phyloP scores from a whole-genome alignment of 2,329 filamentous ascomycete species.

The Ceratocystis variospora region DNA sequence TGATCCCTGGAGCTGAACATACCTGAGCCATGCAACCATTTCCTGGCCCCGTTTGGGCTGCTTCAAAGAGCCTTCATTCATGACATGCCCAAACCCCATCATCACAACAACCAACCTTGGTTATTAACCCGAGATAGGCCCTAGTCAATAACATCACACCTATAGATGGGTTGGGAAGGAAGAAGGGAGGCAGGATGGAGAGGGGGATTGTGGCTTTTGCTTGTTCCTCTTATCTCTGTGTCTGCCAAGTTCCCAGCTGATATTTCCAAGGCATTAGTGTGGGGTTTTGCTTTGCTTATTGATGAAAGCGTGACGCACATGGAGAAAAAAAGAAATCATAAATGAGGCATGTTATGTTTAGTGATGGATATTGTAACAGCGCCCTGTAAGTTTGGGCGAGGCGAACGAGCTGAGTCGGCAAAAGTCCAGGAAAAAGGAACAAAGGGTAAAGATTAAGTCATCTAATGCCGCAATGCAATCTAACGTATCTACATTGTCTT shows the following conservation, averaged over 20 bases:
- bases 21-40: not conserved
- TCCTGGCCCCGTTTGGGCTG: not conserved
- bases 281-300: not conserved
- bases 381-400: not conserved
- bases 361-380: not conserved
- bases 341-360: not conserved
- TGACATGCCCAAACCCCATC: not conserved
- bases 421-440: not conserved
- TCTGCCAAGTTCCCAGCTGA: not conserved
- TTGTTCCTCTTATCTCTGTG: not conserved
- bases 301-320: not conserved
- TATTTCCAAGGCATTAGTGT: not conserved
- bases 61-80: not conserved
- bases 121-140: conserved; percentile 1
- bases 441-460: not conserved
- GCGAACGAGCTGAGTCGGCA: not conserved
- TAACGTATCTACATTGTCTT: not conserved
- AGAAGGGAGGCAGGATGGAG: not conserved
- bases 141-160: not conserved
- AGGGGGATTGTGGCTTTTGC: not conserved
- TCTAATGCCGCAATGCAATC: not conserved
- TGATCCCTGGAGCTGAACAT: conserved; percentile 1
- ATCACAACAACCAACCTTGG: not conserved
- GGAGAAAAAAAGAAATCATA: conserved; percentile 2
- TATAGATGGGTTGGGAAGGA: not conserved